Conservation (phyloP, 352 stramenopile genomes). For the Phytophthora aleatoria region DNA sequence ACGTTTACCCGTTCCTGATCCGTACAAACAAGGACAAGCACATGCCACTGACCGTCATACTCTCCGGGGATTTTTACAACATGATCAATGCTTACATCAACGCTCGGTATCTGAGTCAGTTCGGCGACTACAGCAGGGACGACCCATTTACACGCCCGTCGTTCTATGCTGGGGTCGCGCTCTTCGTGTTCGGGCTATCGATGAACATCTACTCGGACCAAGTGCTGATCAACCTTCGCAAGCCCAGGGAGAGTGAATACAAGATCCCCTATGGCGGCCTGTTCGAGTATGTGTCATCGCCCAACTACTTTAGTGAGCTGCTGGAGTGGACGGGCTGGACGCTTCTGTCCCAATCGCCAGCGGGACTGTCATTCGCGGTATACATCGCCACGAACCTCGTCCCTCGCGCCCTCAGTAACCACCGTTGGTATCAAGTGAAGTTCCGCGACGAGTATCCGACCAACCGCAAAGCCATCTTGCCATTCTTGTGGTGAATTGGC, state of each 20-base stretch:
- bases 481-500: conserved; percentile 40
- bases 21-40: conserved; percentile 49
- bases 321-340: conserved; percentile 77
- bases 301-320: conserved; percentile 81
- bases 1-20: conserved; percentile 78
- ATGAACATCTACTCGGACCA: conserved; percentile 79
- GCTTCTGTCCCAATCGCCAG: conserved; percentile 59
- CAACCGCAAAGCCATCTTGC: conserved; percentile 42
- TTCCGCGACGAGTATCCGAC: conserved; percentile 51
- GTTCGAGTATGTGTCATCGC: conserved; percentile 75
- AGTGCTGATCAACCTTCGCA: conserved; percentile 67
- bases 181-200: conserved; percentile 58
- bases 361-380: conserved; percentile 51
- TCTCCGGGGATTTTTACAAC: conserved; percentile 67
- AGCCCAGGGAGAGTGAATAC: conserved; percentile 60
- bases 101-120: conserved; percentile 64
- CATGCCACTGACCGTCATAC: conserved; percentile 67
- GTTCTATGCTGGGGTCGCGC: conserved; percentile 55
- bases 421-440: conserved; percentile 63
- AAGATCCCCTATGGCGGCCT: conserved; percentile 61
- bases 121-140: conserved; percentile 56
- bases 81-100: conserved; percentile 78
- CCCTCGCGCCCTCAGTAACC: conserved; percentile 52
- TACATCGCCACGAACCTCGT: conserved; percentile 60
- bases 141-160: conserved; percentile 37